Evolutionary conservation across 1,284 basidiomycete genomes (phyloP).

Genomic region (Mycena sp.): DNA sequence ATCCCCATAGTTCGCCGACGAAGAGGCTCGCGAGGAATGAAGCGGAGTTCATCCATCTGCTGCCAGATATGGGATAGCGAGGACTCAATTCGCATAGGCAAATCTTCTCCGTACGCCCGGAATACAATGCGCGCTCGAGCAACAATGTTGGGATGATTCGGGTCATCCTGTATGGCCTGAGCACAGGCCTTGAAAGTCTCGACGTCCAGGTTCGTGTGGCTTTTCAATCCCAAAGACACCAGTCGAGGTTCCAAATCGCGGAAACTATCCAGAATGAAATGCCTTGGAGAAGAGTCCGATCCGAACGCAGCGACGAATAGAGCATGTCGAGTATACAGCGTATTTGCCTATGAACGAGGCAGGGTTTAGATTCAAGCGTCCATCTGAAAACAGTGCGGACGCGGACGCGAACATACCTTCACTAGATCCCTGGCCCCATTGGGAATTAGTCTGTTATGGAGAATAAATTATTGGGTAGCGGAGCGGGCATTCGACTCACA

Average conservation of each 20-base stretch:
- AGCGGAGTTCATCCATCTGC: conserved; percentile 44
- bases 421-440: conserved; percentile 37
- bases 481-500: neutral
- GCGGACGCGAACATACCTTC: too few relatives aligned
- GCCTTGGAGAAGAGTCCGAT: conserved; percentile 32
- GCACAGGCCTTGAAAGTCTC: conserved; percentile 46
- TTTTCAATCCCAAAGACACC: conserved; percentile 39
- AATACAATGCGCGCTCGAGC: conserved; percentile 44
- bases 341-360: too few relatives aligned
- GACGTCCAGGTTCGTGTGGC: conserved; percentile 39
- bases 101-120: conserved; percentile 42
- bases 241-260: conserved; percentile 38
- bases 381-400: too few relatives aligned
- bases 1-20: conserved; percentile 27
- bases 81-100: conserved; percentile 39
- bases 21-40: conserved; percentile 46
- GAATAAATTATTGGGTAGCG: conserved; percentile 14
- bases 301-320: conserved; percentile 48
- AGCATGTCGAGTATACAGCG: conserved; percentile 43
- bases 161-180: conserved; percentile 33
- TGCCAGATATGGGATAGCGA: conserved; percentile 38
- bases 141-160: conserved; percentile 11
- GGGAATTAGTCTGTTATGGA: conserved; percentile 38
- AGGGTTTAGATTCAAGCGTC: too few relatives aligned
- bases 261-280: conserved; percentile 43